Percentiles rank a stretch among this genome's conserved stretches.
Conservation (phyloP, 75 land plant genomes). For the Pseudotsuga menziesii region DNA sequence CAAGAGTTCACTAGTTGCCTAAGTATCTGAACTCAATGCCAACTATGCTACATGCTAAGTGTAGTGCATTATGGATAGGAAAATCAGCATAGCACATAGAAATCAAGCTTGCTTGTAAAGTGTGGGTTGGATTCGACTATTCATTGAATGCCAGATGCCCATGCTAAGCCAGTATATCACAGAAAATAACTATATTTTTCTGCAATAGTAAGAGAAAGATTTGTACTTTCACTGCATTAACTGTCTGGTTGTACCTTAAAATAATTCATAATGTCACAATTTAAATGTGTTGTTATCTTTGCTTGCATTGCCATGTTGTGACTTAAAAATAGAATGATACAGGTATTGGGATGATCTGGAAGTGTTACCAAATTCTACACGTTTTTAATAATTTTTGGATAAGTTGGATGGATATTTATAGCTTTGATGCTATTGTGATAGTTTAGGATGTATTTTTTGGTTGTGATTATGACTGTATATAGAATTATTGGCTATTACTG, state of each 20-base stretch:
- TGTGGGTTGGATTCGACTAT: background rate
- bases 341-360: background rate
- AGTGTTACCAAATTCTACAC: background rate
- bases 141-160: constrained; percentile 4
- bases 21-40: background rate
- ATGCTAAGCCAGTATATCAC: background rate
- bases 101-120: background rate
- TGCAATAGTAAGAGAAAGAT: background rate
- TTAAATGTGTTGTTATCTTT: background rate
- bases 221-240: background rate
- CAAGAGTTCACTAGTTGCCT: constrained; percentile 1
- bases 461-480: no score
- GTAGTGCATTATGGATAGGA: background rate
- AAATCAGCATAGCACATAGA: background rate
- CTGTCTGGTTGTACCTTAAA: background rate
- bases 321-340: background rate
- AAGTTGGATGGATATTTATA: background rate
- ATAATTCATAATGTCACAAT: background rate
- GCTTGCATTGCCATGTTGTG: background rate
- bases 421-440: background rate
- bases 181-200: background rate
- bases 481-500: no score
- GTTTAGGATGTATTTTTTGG: background rate
- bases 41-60: background rate
- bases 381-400: background rate